Base-by-base conservation (phyloP, 2,329 filamentous ascomycete genomes). In the Penicillium aurantiogriseum region DNA sequence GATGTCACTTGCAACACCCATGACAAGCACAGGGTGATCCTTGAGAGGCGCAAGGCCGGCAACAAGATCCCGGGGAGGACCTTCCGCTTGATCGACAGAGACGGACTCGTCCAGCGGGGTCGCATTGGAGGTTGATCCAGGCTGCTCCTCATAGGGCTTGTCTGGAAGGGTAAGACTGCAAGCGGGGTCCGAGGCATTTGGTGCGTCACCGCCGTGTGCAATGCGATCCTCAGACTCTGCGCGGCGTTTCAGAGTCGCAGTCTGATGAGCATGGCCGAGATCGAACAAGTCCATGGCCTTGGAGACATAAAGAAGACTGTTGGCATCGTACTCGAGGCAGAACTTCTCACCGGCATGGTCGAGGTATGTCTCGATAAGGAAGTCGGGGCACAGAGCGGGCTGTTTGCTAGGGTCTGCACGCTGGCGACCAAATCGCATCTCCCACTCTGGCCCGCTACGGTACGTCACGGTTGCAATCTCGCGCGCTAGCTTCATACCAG, bases 221-320 rank as follows among this genome's bases (percentile, higher is more conserved):
- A 92, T 76, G 49, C 83, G 83, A 44, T 79, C 75, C 59, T 83
- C 77, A 47, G 88, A 86, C 54, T 85, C 80, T 15, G 82, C 79
- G 17, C 92, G 81, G 29, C 91, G 83, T 33, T 79, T 70, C 21
- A 79, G 79, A 2, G 89, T 85, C 21, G 83, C 85, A 4, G 79
- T 74, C 71, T 92, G 90, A 69, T 88, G 87, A 40, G 85, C 82
- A 47, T 80, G 79, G 25, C 94, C 92, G 0, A 99, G 83, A 69
- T 99, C 94, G 73, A 99, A 99, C 13, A 99, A 81, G 71, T 99
- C 94, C 94, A 99, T 99, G 5, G 94, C 94, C 77, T 99, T 99
- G 74, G 91, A 96, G 56, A 99, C 91, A 74, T 99, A 99, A 2
- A 99, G 81, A 39, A 97, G 79, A 70, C 92, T 96, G 76, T 99